Evolutionary conservation across 305 asterid species (phyloP).

Genomic region (Rubia peregrina): DNA sequence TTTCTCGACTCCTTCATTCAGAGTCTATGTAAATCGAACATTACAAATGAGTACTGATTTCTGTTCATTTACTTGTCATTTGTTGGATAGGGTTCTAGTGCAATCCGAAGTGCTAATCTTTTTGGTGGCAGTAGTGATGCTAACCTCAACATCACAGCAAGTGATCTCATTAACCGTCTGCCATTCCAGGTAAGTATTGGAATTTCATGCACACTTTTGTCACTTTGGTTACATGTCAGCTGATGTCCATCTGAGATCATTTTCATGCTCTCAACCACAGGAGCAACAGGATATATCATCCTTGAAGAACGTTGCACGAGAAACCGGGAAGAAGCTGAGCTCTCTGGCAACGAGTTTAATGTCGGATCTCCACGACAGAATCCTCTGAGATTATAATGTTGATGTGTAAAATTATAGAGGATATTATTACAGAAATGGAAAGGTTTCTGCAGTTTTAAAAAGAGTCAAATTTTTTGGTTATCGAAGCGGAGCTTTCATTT

Average conservation of each 20-base stretch:
- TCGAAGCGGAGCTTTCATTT: constrained; percentile 5
- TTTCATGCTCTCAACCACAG: constrained; percentile 26
- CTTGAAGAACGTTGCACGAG: constrained; percentile 86
- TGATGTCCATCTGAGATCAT: background rate
- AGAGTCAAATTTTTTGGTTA: constrained; percentile 3
- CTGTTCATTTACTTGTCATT: background rate
- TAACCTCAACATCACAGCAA: constrained; percentile 52
- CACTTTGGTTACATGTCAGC: background rate
- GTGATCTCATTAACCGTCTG: constrained; percentile 78
- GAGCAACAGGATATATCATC: constrained; percentile 94
- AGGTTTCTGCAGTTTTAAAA: constrained; percentile 15
- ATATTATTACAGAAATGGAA: constrained; percentile 9
- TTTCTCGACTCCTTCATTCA: background rate
- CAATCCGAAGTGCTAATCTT: constrained; percentile 92
- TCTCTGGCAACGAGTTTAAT: constrained; percentile 67
- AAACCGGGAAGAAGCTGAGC: constrained; percentile 86
- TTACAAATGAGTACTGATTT: background rate
- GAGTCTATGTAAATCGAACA: background rate
- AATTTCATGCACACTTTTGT: background rate
- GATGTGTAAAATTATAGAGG: constrained; percentile 16
- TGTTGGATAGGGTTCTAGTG: constrained; percentile 59
- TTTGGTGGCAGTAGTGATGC: constrained; percentile 44
- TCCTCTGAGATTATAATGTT: constrained; percentile 36
- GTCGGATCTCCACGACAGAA: constrained; percentile 88
- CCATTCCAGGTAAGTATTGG: constrained; percentile 72